Evolutionary conservation across 2,329 filamentous ascomycete genomes (phyloP).

Genomic region (Talaromyces piceae): DNA sequence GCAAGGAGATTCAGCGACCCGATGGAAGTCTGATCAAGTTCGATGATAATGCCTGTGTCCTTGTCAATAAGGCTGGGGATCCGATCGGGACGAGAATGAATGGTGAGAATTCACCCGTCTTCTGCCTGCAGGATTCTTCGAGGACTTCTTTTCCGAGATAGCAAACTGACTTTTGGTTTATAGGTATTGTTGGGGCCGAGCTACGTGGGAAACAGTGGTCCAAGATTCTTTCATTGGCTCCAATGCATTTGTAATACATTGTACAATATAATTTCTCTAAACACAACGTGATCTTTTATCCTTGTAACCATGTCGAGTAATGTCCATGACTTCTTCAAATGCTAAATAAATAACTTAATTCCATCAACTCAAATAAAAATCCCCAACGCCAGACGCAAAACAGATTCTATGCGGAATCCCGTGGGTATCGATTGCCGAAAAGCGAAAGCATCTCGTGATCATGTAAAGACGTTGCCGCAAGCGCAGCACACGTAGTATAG

Average conservation of each 20-base stretch:
- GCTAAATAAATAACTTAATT: background rate
- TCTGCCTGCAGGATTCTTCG: conserved; percentile 10
- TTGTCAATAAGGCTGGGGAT: conserved; percentile 95
- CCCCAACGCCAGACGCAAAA: conserved; percentile 6
- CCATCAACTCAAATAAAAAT: background rate
- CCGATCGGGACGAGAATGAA: conserved; percentile 89
- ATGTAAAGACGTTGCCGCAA: conserved; percentile 76
- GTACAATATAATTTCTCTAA: conserved; percentile 16
- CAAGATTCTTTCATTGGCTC: conserved; percentile 93
- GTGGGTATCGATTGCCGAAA: conserved; percentile 26
- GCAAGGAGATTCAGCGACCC: conserved; percentile 74
- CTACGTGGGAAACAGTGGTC: conserved; percentile 92
- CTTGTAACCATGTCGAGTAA: background rate
- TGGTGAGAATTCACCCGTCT: too few species aligned
- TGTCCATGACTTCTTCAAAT: background rate
- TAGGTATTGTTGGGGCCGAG: conserved; percentile 80
- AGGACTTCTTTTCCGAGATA: background rate
- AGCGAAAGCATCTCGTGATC: conserved; percentile 19
- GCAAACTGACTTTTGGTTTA: conserved; percentile 18
- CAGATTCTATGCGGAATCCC: conserved; percentile 12
- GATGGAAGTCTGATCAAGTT: conserved; percentile 90
- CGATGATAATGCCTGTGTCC: conserved; percentile 95
- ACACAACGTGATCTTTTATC: background rate
- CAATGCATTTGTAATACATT: conserved; percentile 59
- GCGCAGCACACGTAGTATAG: conserved; percentile 89